phyloP scores from a whole-genome alignment of 2,329 filamentous ascomycete genomes.

The Diplodia mutila region DNA sequence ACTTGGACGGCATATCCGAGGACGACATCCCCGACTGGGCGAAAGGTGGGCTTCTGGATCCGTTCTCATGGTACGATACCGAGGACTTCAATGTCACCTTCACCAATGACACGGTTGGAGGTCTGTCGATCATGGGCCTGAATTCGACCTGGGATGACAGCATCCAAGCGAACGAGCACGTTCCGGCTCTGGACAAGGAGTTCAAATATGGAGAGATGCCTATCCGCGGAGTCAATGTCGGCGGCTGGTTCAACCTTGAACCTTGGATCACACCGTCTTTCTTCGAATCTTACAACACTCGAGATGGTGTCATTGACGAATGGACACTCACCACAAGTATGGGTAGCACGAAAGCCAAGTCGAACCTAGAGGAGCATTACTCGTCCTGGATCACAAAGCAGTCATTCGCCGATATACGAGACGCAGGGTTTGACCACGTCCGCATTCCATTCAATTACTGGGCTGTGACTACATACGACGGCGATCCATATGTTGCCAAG shows the following conservation, averaged over 20 bases:
- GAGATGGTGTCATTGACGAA: constrained; percentile 78
- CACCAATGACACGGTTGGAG: constrained; percentile 80
- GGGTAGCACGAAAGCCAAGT: constrained; percentile 63
- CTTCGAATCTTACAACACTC: constrained; percentile 68
- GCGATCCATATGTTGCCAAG: constrained; percentile 84
- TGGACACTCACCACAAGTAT: constrained; percentile 76
- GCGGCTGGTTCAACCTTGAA: constrained; percentile 91
- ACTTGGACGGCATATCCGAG: constrained; percentile 50
- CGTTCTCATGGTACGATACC: constrained; percentile 89
- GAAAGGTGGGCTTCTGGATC: constrained; percentile 79
- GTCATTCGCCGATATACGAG: constrained; percentile 81
- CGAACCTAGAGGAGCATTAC: constrained; percentile 86
- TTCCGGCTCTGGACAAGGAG: constrained; percentile 73
- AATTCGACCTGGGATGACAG: constrained; percentile 86
- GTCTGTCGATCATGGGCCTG: constrained; percentile 88
- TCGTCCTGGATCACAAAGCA: constrained; percentile 82
- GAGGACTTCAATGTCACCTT: constrained; percentile 93
- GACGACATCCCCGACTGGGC: constrained; percentile 58
- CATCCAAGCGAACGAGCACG: constrained; percentile 73
- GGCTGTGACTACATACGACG: constrained; percentile 83
- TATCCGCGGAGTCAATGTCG: constrained; percentile 87
- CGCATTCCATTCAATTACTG: constrained; percentile 95
- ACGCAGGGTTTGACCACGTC: constrained; percentile 93
- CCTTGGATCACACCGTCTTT: constrained; percentile 95
- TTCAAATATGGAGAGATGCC: constrained; percentile 82